phyloP scores from a whole-genome alignment of 2,329 filamentous ascomycete species.

The Sarocladiaceae sp. region DNA sequence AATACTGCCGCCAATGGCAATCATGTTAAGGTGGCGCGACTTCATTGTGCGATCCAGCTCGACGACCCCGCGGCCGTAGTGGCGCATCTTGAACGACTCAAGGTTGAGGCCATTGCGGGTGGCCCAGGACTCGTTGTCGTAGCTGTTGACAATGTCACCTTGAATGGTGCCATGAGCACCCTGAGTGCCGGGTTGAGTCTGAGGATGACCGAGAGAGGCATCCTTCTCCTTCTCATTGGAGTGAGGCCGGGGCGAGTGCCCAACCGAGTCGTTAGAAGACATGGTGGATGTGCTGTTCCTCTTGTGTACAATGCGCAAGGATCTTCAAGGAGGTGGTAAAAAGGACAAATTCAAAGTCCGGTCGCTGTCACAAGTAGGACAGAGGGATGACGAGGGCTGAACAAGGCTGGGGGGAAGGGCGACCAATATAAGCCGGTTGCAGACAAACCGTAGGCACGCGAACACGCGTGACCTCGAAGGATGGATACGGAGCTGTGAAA shows the following conservation, averaged over 20 bases:
- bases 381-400: neutral
- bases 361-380: neutral
- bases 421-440: slow-evolving; percentile 1
- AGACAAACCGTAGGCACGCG: neutral
- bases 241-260: slow-evolving; percentile 5
- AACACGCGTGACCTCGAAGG: slow-evolving; percentile 3
- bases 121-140: slow-evolving; percentile 25
- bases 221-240: slow-evolving; percentile 13
- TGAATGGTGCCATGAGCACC: neutral
- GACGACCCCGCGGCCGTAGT: slow-evolving; percentile 26
- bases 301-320: too few species aligned
- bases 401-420: neutral
- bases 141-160: slow-evolving; percentile 11
- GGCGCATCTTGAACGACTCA: slow-evolving; percentile 32
- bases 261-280: slow-evolving; percentile 13
- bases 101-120: slow-evolving; percentile 34
- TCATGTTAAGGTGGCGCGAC: slow-evolving; percentile 55
- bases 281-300: slow-evolving; percentile 9
- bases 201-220: neutral
- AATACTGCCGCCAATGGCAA: slow-evolving; percentile 49
- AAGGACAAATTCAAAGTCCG: neutral
- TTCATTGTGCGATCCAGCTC: slow-evolving; percentile 43
- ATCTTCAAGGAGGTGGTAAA: neutral
- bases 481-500: neutral
- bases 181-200: slow-evolving; percentile 4